Evolutionary conservation across 371 early-diverging fungal genomes (phyloP).

Genomic region (Rhizopus sp.): DNA sequence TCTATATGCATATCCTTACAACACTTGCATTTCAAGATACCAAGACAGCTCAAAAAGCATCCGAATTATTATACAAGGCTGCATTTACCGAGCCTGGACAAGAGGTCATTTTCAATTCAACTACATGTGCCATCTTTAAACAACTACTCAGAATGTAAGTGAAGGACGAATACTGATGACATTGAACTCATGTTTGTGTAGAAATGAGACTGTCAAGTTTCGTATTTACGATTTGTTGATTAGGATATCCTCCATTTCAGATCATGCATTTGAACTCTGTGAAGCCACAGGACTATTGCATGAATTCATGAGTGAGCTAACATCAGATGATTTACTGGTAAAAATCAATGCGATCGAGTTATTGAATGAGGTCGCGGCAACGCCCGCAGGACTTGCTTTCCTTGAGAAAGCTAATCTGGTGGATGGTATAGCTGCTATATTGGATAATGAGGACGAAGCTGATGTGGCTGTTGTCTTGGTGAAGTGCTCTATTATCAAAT

Average conservation of each 20-base stretch:
- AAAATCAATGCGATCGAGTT: constrained; percentile 54
- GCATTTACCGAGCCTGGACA: constrained; percentile 10
- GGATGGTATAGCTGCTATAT: constrained; percentile 23
- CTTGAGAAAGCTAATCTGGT: constrained; percentile 39
- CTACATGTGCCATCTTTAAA: constrained; percentile 21
- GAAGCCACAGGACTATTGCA: constrained; percentile 38
- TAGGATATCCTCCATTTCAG: constrained; percentile 40
- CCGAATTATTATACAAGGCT: constrained; percentile 39
- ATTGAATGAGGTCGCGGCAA: constrained; percentile 46
- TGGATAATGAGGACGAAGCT: constrained; percentile 29
- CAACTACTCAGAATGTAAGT: constrained; percentile 32
- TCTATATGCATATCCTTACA: constrained; percentile 36
- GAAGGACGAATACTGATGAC: background rate
- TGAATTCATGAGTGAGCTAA: constrained; percentile 31
- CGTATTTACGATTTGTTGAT: constrained; percentile 53
- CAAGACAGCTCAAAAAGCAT: constrained; percentile 40
- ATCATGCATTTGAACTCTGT: constrained; percentile 37
- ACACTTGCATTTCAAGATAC: constrained; percentile 49
- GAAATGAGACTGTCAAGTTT: constrained; percentile 47
- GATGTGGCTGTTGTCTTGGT: constrained; percentile 37
- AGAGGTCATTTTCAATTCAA: constrained; percentile 19
- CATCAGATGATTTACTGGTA: constrained; percentile 45
- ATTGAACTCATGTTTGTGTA: constrained; percentile 7
- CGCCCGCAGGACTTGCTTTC: constrained; percentile 32
- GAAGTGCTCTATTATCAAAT: constrained; percentile 45